Evolutionary conservation across 2,329 filamentous ascomycete species (phyloP).

Genomic region (Fusarium napiforme): DNA sequence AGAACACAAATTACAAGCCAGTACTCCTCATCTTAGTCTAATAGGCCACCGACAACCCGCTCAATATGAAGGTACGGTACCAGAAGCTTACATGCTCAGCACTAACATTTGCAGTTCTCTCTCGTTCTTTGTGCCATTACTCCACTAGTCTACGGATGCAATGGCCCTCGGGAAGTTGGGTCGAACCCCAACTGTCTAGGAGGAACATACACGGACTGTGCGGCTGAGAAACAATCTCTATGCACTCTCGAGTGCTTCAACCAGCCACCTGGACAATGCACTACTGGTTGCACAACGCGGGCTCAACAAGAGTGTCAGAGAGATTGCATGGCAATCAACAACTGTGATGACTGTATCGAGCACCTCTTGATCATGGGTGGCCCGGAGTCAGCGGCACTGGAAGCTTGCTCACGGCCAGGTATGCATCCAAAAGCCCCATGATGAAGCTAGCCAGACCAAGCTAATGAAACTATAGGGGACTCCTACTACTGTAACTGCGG

Average conservation of each 20-base stretch:
- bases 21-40: too few relatives aligned
- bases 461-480: neutral
- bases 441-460: rapidly evolving
- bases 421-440: rapidly evolving
- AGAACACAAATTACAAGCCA: neutral
- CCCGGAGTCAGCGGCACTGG: neutral
- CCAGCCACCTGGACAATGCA: neutral
- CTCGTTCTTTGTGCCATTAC: neutral
- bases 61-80: neutral
- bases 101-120: neutral
- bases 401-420: neutral
- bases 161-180: neutral
- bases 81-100: neutral
- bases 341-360: neutral
- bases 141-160: neutral
- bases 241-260: neutral
- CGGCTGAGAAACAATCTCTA: neutral
- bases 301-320: neutral
- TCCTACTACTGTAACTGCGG: neutral
- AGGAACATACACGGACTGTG: neutral
- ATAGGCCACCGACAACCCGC: neutral
- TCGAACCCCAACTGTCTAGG: neutral
- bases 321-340: neutral
- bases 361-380: neutral
- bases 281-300: neutral